Base-by-base conservation (phyloP, 108 stramenopile genomes). In the Nannochloropsis salina region DNA sequence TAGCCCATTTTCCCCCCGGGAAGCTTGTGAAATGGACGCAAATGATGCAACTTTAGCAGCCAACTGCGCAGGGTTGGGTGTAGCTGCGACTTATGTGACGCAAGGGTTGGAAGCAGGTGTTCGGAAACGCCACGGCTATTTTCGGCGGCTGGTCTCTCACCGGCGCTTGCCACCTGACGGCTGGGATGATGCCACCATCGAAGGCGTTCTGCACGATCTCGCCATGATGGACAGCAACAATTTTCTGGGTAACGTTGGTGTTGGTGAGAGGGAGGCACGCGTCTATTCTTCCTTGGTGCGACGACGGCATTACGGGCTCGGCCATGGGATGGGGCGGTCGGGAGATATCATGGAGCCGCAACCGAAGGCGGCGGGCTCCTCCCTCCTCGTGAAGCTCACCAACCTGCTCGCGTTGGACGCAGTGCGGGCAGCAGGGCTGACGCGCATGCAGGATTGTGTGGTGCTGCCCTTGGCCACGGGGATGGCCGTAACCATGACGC, bases 281-380 rank as follows among this genome's bases (percentile, higher is more conserved):
- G 92, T 99, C 15, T 96, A 94, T 86, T 95, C 94, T n/a, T 79
- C 92, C 21, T 87, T 99, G 42, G 98, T 99, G 5, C 86, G 92
- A 8, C 89, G 92, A 20, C 90, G 98, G 6, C 96, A 98, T 87
- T 97, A 89, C 89, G 96, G 96, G 42, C 88, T 98, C 10, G 93
- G 93, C 20, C 99, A 99, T 90, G 99, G 99, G 5, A 95, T 99
- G 44, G 99, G 99, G 18, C 93, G 99, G 10, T 94, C 94, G 43
- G 99, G 99, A 4, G 98, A 99, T 89, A 93, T 99, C 6, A 95
- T 94, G 43, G 98, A 97, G 86, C 94, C 96, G 8, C 99, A 99
- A 87, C 99, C 99, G 85, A 99, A 99, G 90, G 99, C 99, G 22
- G 98, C 97, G 21, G 99, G 99, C 44, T 96, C 95, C 42, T 95